These are phyloP conservation scores for Immersiporthe knoxdaviesiana DNA, from an alignment of 2,329 filamentous ascomycete species.

Conservation along the genomic window DNA sequence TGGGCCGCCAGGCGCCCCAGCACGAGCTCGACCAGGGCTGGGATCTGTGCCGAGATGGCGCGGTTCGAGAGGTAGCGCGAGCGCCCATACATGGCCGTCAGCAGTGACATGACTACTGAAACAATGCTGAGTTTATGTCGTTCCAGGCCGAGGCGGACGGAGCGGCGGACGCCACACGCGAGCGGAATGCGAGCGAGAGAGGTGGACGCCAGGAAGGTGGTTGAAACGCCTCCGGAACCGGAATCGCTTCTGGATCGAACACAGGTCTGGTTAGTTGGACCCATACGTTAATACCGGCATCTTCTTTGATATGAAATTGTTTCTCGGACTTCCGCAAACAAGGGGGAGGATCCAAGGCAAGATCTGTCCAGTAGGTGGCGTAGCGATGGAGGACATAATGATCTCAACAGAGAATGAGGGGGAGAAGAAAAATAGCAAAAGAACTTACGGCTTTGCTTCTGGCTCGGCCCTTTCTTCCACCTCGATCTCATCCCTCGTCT, in stretches of 20 bases:
- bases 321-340: constrained; percentile 30
- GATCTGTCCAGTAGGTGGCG: neutral
- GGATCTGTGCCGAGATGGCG: constrained; percentile 73
- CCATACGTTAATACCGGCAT: constrained; percentile 40
- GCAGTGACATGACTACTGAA: constrained; percentile 58
- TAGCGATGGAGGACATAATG: constrained; percentile 18
- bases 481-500: constrained; percentile 63
- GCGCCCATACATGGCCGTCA: constrained; percentile 64
- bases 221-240: constrained; percentile 64
- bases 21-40: constrained; percentile 80
- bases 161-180: constrained; percentile 78
- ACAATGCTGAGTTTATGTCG: constrained; percentile 86
- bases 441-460: constrained; percentile 56
- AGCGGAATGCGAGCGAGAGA: constrained; percentile 92
- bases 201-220: constrained; percentile 73
- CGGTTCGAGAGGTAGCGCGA: constrained; percentile 64
- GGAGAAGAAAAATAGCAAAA: constrained; percentile 18
- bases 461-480: constrained; percentile 41
- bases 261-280: constrained; percentile 84
- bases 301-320: constrained; percentile 37
- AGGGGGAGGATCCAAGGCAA: neutral
- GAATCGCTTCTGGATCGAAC: constrained; percentile 72
- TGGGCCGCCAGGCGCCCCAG: constrained; percentile 82
- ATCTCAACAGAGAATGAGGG: no score
- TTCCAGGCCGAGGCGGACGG: constrained; percentile 78